Evolutionary conservation across 371 early-diverging fungal species (phyloP), one percentile per base, ranked within the genome.

Genomic region (Lichtheimia ornata): DNA sequence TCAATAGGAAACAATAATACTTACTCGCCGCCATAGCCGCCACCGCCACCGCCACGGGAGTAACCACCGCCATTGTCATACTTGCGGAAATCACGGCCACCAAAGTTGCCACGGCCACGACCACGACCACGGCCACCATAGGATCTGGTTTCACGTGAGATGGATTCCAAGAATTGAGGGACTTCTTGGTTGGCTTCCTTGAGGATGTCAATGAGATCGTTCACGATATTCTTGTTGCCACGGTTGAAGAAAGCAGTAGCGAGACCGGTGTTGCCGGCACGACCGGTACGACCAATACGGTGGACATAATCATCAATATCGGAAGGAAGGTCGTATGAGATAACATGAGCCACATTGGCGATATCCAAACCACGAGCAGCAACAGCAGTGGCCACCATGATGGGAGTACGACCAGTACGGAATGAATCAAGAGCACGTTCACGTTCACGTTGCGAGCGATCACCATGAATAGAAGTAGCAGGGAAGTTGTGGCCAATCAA

Each of bases 371-470:
- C 99, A 85, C 99, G 92, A 28, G 99, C 97, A 59, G 98, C 99
- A 9, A 99, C 98, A 62, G 99, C 99, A 24, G 99, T 99, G 27
- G 99, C 99, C 9, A 99, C 97, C 83, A 99, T 85, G 69, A 99
- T 87, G 11, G 97, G 95, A 20, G 93, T 90, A 50, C 92, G 88
- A 24, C 94, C 97, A 17, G 88, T 81, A 67, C 92, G 91, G 92
- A 99, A 99, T 47, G 83, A 84, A 51, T 87, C 87, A 14, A 99
- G 80, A 24, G 97, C 97, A 56, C 86, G 85, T 77, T 99, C 99
- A 74, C 99, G 96, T 74, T 97, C 97, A 43, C 91, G 85, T 78
- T 99, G 98, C 27, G 94, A 91, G 62, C 97, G 91, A 73, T 97
- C 97, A 64, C 99, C 99, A 75, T 98, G 98, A 69, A 98, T 98